Percentiles rank a stretch among this genome's conserved stretches.
Evolutionary conservation across 1,284 basidiomycete species (phyloP).

Genomic region (Austroboletus rostrupii): DNA sequence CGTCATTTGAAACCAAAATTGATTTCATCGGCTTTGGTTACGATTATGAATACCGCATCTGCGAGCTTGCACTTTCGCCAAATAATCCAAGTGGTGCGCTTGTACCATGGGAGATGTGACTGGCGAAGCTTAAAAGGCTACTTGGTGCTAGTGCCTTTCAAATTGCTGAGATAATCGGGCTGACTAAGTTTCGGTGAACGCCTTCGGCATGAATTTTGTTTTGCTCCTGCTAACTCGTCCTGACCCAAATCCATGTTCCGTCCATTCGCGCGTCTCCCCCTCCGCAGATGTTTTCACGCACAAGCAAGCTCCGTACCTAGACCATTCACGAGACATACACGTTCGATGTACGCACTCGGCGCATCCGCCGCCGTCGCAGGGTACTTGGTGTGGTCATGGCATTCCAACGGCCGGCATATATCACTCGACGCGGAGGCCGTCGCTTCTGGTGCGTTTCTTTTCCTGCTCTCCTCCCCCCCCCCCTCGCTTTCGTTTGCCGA

Average conservation of each 20-base stretch:
- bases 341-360: conserved; percentile 23
- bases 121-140: background rate
- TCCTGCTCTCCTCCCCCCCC: background rate
- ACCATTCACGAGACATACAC: conserved; percentile 20
- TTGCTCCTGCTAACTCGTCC: background rate
- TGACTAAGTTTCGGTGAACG: conserved; percentile 20
- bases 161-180: conserved; percentile 4
- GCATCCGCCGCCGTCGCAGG: conserved; percentile 26
- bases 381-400: conserved; percentile 29
- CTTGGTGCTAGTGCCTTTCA: background rate
- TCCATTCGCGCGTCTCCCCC: conserved; percentile 31
- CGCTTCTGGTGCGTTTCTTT: conserved; percentile 18
- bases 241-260: conserved; percentile 36
- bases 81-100: no score
- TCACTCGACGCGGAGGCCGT: conserved; percentile 27
- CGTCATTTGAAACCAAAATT: no score
- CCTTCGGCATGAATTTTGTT: conserved; percentile 23
- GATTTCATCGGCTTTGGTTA: no score
- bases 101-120: no score
- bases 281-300: conserved; percentile 28
- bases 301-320: conserved; percentile 13
- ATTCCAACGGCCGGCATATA: conserved; percentile 18
- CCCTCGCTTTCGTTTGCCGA: no score
- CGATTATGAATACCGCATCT: no score
- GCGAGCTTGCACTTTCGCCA: no score